Base-by-base conservation (phyloP, 352 stramenopile genomes). In the Phytophthora multivora region DNA sequence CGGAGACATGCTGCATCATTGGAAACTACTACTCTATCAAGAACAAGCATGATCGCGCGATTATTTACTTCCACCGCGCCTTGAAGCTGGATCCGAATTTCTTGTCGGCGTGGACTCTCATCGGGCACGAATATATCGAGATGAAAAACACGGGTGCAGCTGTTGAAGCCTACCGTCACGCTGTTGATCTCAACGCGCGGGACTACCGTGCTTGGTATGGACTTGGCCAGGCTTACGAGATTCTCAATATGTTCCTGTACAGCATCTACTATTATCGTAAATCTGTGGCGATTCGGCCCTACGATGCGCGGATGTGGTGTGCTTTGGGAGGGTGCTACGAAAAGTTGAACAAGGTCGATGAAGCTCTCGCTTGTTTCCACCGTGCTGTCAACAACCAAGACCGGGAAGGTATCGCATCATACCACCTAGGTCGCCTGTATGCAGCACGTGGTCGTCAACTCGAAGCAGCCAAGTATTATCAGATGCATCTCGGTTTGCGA, bases 171-270 rank as follows among this genome's bases (percentile, higher is more conserved):
- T 99, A 99, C 67, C 91, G 97, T 18, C 86, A 96, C 47, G 97
- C 96, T 1, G 75, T 90, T 46, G 91, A 98, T 69, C 86, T 99
- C 11, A 97, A 92, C 65, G 79, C 84, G 13, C 79, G 90, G 19
- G 97, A 99, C 68, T 99, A 99, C 76, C 85, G 97, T 30, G 97
- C 97, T 13, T 99, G 97, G 97, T 99, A 99, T 71, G 97, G 97
- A 18, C 84, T 99, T 19, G 97, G 97, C 0, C 97, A 99, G 73
- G 97, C 95, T 0, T 99, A 99, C 77, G 97, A 99, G 82, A 98
- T 99, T 45, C 80, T 99, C 47, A 97, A 98, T 68, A 98, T 99
- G 96, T 93, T 95, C 53, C 83, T 98, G 51, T 99, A 99, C 77
- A 97, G 96, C 40, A 86, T 99, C n/a, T 98, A 99, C 83, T 99